phyloP scores from a whole-genome alignment of 352 stramenopile genomes.

The Phytophthora europaea region DNA sequence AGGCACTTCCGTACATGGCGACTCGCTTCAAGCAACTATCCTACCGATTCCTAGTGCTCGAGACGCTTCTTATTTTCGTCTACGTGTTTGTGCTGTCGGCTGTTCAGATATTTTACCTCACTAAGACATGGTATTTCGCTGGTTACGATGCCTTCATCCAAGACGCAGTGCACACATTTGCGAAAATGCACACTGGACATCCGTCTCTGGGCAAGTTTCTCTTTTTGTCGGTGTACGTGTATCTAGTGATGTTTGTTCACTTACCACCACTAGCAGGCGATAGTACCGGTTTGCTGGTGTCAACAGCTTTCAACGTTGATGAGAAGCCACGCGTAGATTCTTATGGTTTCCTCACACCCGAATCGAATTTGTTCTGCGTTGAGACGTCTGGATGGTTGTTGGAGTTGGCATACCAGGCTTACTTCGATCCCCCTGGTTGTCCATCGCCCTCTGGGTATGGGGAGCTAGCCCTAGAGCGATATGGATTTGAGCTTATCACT shows the following conservation, averaged over 20 bases:
- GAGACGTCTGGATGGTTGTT: slow-evolving; percentile 86
- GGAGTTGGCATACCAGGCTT: slow-evolving; percentile 88
- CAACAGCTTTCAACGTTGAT: slow-evolving; percentile 82
- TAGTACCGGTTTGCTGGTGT: slow-evolving; percentile 58
- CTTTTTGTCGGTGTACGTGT: slow-evolving; percentile 87
- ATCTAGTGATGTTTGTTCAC: slow-evolving; percentile 88
- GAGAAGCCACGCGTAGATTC: slow-evolving; percentile 68
- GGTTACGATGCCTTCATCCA: slow-evolving; percentile 79
- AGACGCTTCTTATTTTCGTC: slow-evolving; percentile 80
- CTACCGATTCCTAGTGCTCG: slow-evolving; percentile 86
- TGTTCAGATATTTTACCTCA: slow-evolving; percentile 72
- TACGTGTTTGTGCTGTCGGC: slow-evolving; percentile 78
- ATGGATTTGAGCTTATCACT: slow-evolving; percentile 88
- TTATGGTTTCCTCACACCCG: slow-evolving; percentile 70
- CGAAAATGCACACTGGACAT: slow-evolving; percentile 59
- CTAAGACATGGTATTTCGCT: slow-evolving; percentile 72
- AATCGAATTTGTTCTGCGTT: slow-evolving; percentile 89
- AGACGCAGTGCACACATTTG: slow-evolving; percentile 74
- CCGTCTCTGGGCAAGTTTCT: slow-evolving; percentile 77
- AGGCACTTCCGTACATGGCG: slow-evolving; percentile 84
- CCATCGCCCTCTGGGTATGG: slow-evolving; percentile 84
- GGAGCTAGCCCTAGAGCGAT: slow-evolving; percentile 72
- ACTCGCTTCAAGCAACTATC: slow-evolving; percentile 90
- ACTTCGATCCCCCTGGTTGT: slow-evolving; percentile 85
- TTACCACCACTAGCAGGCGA: slow-evolving; percentile 65